These are phyloP conservation scores for Stemphylium beticola DNA, from an alignment of 2,329 filamentous ascomycete genomes.

Conservation along the genomic window DNA sequence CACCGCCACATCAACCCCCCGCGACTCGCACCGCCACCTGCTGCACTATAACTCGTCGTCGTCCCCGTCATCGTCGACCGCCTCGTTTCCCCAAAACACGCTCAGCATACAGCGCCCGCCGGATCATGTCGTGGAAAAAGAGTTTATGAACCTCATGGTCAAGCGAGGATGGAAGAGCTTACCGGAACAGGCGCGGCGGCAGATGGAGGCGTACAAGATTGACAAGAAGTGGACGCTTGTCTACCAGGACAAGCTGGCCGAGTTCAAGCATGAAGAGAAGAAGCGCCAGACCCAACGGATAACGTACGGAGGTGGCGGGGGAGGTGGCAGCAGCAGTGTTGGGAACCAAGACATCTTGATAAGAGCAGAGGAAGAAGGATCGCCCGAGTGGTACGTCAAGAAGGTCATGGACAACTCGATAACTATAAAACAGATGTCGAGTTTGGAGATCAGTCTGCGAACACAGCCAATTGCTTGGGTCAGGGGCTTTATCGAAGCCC, in stretches of 20 bases:
- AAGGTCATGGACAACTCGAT: conserved; percentile 96
- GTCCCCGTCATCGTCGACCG: conserved; percentile 56
- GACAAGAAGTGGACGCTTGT: conserved; percentile 98
- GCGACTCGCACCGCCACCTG: conserved; percentile 51
- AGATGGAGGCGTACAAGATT: conserved; percentile 95
- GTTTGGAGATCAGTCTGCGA: conserved; percentile 89
- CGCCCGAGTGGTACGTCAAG: conserved; percentile 96
- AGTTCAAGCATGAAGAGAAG: conserved; percentile 94
- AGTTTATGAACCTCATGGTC: conserved; percentile 94
- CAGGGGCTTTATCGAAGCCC: conserved; percentile 92
- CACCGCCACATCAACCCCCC: conserved; percentile 47
- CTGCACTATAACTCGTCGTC: conserved; percentile 53
- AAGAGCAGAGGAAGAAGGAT: conserved; percentile 90
- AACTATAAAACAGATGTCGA: conserved; percentile 87
- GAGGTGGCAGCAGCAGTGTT: conserved; percentile 1
- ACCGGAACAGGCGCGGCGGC: conserved; percentile 88
- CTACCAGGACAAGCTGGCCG: conserved; percentile 90
- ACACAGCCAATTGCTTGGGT: conserved; percentile 99
- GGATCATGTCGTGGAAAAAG: conserved; percentile 83
- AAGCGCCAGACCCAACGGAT: conserved; percentile 75
- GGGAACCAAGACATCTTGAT: conserved; percentile 67
- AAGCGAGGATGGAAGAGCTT: conserved; percentile 97
- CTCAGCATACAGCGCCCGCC: conserved; percentile 73
- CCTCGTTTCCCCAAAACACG: conserved; percentile 60
- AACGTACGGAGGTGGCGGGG: conserved; percentile 58